Base-by-base conservation (phyloP, 257 asterid species). In the Przewalskia tangutica region DNA sequence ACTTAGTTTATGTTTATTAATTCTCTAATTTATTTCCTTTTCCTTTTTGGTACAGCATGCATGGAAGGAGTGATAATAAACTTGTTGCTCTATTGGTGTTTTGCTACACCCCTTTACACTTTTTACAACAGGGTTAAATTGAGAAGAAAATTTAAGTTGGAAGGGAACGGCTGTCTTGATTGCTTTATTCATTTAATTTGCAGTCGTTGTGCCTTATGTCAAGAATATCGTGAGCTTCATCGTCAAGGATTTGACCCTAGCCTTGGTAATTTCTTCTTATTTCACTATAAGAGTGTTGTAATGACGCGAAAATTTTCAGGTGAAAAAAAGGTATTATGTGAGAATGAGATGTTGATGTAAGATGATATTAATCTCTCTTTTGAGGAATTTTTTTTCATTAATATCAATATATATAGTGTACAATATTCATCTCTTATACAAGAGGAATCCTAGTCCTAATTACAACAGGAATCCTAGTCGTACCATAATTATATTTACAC, bases 151-250 rank as follows among this genome's bases (percentile, higher is more conserved):
- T 84, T 84, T 76, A 80, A 84, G 68, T 67, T 87, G 50, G 82
- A 59, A 59, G 89, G 88, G 65, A 77, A 70, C 77, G 36, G 20
- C 6, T 81, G 23, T n/a, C 73, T 60, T 4, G 89, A 87, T 85
- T 87, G 84, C 81, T 64, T 87, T 36, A 56, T 73, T 77, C 87
- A 85, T 84, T 16, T 48, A 62, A 20, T 77, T 27, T 84, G 87
- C 10, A 42, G 55, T 79, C 56, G 2, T 55, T 85, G 88, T 76
- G 86, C 88, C 3, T 80, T 87, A 8, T 87, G 89, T 20, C 89
- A 87, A 87, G 88, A 82, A 59, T 84, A 87, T 66, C 83, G 86
- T 2, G 86, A 87, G 82, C 89, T 84, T 17, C 78, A 87, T 62
- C 83, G 71, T 81, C 88, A 67, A 13, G 89, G 89, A 60, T 84